Percentiles rank a stretch among this genome's conserved stretches.
phyloP scores from a whole-genome alignment of 2,329 filamentous ascomycete species.

The Colletotrichum coccodes region DNA sequence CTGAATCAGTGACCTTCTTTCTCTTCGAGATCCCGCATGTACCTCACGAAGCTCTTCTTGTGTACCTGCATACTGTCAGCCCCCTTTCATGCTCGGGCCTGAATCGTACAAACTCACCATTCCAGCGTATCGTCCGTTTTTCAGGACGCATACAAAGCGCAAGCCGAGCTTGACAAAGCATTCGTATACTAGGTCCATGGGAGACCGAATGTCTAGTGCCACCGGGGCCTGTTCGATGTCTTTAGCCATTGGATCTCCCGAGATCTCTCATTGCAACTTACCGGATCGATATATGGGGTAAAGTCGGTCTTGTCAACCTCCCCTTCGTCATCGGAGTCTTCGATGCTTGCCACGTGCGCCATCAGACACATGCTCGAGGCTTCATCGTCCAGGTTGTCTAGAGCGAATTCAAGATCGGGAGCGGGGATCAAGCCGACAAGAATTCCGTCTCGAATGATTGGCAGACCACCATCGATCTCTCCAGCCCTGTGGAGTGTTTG shows the following conservation, averaged over 20 bases:
- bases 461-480: conserved; percentile 91
- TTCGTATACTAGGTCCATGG: conserved; percentile 96
- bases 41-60: conserved; percentile 97
- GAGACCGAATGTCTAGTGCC: conserved; percentile 85
- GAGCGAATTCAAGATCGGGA: conserved; percentile 90
- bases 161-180: conserved; percentile 95
- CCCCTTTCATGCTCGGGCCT: neutral
- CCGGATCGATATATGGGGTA: conserved; percentile 89
- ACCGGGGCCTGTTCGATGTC: conserved; percentile 73
- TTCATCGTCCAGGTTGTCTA: conserved; percentile 86
- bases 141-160: conserved; percentile 89
- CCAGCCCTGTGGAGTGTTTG: conserved; percentile 84
- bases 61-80: conserved; percentile 68
- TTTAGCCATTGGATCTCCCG: neutral
- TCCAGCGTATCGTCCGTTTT: conserved; percentile 86
- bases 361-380: conserved; percentile 82
- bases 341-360: conserved; percentile 71
- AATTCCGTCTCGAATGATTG: conserved; percentile 81
- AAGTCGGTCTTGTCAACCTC: conserved; percentile 80
- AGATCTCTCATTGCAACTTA: conserved; percentile 49
- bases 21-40: conserved; percentile 85
- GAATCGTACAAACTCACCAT: conserved; percentile 69
- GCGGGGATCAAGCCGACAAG: conserved; percentile 93
- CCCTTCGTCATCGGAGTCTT: conserved; percentile 70
- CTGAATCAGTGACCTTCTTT: conserved; percentile 38